These are phyloP conservation scores for Cucurbita argyrosperma DNA, from an alignment of 306 rosid species.

Conservation along the genomic window DNA sequence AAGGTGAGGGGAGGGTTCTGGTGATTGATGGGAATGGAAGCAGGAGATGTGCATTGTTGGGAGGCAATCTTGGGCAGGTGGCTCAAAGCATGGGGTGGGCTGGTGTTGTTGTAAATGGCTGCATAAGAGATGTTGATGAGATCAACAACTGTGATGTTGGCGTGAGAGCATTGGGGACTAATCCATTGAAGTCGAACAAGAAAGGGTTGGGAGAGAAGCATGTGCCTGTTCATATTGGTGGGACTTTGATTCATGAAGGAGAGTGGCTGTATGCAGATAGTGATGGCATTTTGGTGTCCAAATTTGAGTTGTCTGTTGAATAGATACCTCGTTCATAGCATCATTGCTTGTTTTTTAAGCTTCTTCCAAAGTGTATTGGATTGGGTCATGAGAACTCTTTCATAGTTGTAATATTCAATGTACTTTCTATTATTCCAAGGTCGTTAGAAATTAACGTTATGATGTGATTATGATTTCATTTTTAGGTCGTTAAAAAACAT, in stretches of 20 bases:
- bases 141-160: slow-evolving; percentile 56
- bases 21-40: slow-evolving; percentile 41
- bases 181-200: slow-evolving; percentile 49
- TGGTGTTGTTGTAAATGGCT: slow-evolving; percentile 70
- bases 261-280: slow-evolving; percentile 79
- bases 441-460: too few species aligned
- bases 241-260: slow-evolving; percentile 46
- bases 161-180: slow-evolving; percentile 58
- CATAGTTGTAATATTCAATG: too few species aligned
- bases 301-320: slow-evolving; percentile 16
- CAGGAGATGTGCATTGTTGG: slow-evolving; percentile 36
- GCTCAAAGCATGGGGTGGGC: slow-evolving; percentile 54
- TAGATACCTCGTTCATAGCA: neutral
- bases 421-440: too few species aligned
- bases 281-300: slow-evolving; percentile 31
- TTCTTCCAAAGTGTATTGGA: neutral
- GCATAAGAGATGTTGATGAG: slow-evolving; percentile 82
- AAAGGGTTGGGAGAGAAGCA: slow-evolving; percentile 40
- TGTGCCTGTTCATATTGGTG: slow-evolving; percentile 40
- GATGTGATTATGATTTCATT: too few species aligned
- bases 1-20: slow-evolving; percentile 45
- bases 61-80: slow-evolving; percentile 37
- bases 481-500: too few species aligned
- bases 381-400: too few species aligned
- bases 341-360: neutral